phyloP scores from a whole-genome alignment of 2,329 filamentous ascomycete species.

The Claviceps pazoutovae region DNA sequence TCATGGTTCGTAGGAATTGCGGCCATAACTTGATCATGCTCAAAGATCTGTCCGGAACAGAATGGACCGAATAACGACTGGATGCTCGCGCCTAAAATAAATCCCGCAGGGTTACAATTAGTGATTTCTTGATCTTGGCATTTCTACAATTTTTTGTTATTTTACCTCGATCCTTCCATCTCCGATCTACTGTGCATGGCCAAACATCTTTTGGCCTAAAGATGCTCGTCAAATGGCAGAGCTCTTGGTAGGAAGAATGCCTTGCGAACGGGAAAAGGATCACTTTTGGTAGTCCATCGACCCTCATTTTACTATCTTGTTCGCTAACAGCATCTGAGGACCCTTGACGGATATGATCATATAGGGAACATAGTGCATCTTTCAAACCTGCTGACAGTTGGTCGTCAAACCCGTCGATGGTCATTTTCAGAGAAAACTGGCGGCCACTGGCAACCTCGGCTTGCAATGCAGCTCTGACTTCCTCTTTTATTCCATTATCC shows the following conservation, averaged over 20 bases:
- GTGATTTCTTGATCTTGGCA: neutral
- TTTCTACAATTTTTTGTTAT: neutral
- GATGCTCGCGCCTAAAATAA: constrained; percentile 41
- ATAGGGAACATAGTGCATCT: neutral
- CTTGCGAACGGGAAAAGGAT: constrained; percentile 72
- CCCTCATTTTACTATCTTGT: neutral
- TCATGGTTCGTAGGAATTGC: neutral
- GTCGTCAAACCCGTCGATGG: constrained; percentile 8
- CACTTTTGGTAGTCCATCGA: constrained; percentile 20
- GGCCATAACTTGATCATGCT: constrained; percentile 50
- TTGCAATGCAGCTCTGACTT: constrained; percentile 7
- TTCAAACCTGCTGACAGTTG: constrained; percentile 7
- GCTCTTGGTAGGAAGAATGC: constrained; percentile 74
- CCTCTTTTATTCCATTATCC: constrained; percentile 3
- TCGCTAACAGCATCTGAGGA: neutral
- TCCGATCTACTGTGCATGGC: constrained; percentile 62
- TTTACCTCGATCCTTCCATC: constrained; percentile 44
- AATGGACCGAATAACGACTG: constrained; percentile 54
- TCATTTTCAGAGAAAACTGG: constrained; percentile 14
- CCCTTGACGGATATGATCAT: neutral
- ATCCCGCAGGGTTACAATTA: neutral
- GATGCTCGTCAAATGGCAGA: constrained; percentile 52
- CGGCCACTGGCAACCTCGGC: constrained; percentile 11
- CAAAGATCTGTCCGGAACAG: constrained; percentile 48
- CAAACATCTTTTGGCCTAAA: constrained; percentile 66